A percentile compares a stretch with the other conserved stretches of the same genome.
Evolutionary conservation across 106 monocot species (phyloP).

Genomic region (Dactylorhiza incarnata): DNA sequence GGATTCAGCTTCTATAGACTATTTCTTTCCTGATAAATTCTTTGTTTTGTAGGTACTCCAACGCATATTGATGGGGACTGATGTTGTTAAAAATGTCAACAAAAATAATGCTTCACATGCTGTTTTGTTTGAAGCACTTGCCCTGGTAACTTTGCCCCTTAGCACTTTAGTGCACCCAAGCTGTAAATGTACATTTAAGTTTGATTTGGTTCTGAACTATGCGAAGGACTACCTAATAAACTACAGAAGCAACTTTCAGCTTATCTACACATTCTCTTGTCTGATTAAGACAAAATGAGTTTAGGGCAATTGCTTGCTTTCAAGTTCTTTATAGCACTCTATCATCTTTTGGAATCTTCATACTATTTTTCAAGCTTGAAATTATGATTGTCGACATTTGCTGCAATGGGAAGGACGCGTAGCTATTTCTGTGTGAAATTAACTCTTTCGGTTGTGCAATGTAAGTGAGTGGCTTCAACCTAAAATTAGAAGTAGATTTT

Average conservation of each 20-base stretch:
- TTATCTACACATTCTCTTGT: neutral
- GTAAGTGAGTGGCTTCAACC: too few relatives aligned
- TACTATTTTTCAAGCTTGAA: neutral
- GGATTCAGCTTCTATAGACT: neutral
- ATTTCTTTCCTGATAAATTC: constrained; percentile 9
- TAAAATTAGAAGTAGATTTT: too few relatives aligned
- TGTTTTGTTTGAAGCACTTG: constrained; percentile 97
- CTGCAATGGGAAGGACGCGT: neutral
- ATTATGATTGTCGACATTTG: neutral
- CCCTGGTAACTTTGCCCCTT: constrained; percentile 58
- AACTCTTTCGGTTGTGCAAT: too few relatives aligned
- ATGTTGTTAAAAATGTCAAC: constrained; percentile 98
- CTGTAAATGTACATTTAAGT: neutral
- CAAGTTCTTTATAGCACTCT: neutral
- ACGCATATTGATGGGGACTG: constrained; percentile 97
- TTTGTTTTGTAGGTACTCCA: constrained; percentile 72
- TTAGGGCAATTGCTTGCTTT: neutral
- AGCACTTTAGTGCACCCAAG: neutral
- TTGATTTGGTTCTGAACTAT: neutral
- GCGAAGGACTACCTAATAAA: neutral
- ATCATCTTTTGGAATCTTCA: neutral
- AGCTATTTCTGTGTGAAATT: too few relatives aligned
- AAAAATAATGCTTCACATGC: constrained; percentile 99
- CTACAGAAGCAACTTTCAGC: neutral
- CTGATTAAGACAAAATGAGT: neutral